These are phyloP conservation scores for Arabidopsis suecica DNA, from an alignment of 345 rosid species.

Conservation along the genomic window DNA sequence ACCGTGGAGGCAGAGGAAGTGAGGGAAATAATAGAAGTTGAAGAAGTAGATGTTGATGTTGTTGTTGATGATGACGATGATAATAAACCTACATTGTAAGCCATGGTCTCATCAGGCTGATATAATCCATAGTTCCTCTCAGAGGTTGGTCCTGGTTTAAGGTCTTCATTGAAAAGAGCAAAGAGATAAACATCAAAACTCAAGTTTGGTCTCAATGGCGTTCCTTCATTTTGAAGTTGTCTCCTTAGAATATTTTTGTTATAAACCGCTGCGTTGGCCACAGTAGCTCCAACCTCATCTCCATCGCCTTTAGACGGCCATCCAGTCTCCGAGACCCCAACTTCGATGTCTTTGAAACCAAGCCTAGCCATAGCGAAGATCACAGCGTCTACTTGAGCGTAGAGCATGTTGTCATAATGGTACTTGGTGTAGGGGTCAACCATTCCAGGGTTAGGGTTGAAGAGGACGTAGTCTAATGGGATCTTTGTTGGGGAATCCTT, in stretches of 20 bases:
- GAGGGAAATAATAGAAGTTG: conserved; percentile 61
- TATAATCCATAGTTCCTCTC: conserved; percentile 92
- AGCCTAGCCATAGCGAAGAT: conserved; percentile 70
- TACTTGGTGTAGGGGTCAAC: conserved; percentile 74
- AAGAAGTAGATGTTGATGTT: conserved; percentile 50
- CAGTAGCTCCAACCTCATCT: conserved; percentile 73
- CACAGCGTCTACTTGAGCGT: conserved; percentile 91
- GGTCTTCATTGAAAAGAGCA: conserved; percentile 89
- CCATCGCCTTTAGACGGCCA: conserved; percentile 97
- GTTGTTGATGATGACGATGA: conserved; percentile 49
- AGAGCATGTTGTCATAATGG: conserved; percentile 90
- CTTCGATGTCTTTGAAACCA: conserved; percentile 75
- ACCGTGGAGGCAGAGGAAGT: conserved; percentile 82
- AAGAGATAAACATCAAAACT: conserved; percentile 80
- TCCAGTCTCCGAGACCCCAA: conserved; percentile 86
- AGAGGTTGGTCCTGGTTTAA: conserved; percentile 92
- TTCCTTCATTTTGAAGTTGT: conserved; percentile 77
- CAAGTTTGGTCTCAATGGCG: conserved; percentile 71
- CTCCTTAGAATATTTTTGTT: conserved; percentile 74
- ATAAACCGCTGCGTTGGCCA: conserved; percentile 71
- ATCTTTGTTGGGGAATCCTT: conserved; percentile 65
- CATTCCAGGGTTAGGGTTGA: conserved; percentile 88
- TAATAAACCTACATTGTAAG: conserved; percentile 72
- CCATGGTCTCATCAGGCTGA: conserved; percentile 84
- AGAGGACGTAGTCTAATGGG: conserved; percentile 79